Evolutionary conservation across 768 basidiomycete species (phyloP), one percentile per base, ranked within the genome.

Genomic region (Fistulinella prunicolor): DNA sequence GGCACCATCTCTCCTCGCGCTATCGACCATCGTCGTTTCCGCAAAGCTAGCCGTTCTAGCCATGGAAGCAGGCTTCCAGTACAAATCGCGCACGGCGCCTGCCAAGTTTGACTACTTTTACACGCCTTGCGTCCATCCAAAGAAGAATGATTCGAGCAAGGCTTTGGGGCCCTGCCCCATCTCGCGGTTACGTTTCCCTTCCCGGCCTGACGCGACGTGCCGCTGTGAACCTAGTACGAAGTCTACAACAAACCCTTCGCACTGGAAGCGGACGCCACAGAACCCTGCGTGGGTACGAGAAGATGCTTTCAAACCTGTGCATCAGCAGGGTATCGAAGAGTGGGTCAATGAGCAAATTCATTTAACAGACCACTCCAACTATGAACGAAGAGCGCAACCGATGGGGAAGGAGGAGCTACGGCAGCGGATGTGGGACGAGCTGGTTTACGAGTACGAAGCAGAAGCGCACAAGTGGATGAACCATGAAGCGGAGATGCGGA

Each of bases 271-370:
- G 38, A 56, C 62, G 44, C 56, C 60, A 38, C 56, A 68, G 50
- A 60, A 56, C 20, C 64, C 62, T 46, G 58, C 70, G 22, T 70
- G 74, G 71, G 77, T 77, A 7, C 70, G 73, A 42, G 77, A 82
- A 62, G 77, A 79, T 53, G 65, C 69, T 36, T 61, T 69, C 47
- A 69, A 69, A 38, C 68, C 71, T 46, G 70, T 70, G 47, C 69
- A 72, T 51, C 73, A 70, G 53, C 71, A 71, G 59, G 79, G 74
- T 56, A 81, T 80, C 26, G 79, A 83, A 44, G 74, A 77, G 45
- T 87, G 87, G 86, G 79, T 86, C 41, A 64, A 74, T 39, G 74
- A 81, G 55, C 82, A 81, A 63, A 61, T 73, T 40, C 67, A 76
- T 50, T 57, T 70, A 34, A 51, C 58, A 9, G 66, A 68, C 32